phyloP scores from a whole-genome alignment of 1,139 yeast species.

The Saccharomyces pastorianus region DNA sequence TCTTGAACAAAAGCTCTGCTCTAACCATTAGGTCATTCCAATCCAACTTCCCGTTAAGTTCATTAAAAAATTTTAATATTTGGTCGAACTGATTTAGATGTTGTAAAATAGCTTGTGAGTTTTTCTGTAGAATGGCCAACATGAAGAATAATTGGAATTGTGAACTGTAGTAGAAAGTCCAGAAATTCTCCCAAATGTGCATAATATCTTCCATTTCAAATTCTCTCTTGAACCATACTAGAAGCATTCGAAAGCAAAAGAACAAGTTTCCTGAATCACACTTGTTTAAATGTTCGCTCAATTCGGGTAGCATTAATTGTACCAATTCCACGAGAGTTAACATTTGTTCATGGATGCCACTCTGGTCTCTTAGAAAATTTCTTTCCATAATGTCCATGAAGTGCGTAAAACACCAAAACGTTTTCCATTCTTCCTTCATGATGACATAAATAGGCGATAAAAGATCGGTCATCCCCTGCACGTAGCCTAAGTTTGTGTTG shows the following conservation, averaged over 20 bases:
- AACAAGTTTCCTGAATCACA: constrained; percentile 87
- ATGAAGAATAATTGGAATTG: constrained; percentile 87
- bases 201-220: constrained; percentile 73
- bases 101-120: constrained; percentile 68
- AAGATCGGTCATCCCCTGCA: constrained; percentile 96
- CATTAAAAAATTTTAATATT: constrained; percentile 87
- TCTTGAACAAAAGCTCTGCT: constrained; percentile 71
- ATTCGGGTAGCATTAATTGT: constrained; percentile 79
- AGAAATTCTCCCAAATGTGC: constrained; percentile 80
- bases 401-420: constrained; percentile 83
- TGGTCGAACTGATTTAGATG: constrained; percentile 79
- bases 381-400: constrained; percentile 96
- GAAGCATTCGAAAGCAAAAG: constrained; percentile 87
- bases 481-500: constrained; percentile 81
- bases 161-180: constrained; percentile 79
- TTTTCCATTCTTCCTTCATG: constrained; percentile 65
- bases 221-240: constrained; percentile 94
- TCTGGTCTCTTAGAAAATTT: constrained; percentile 81
- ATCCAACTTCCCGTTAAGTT: constrained; percentile 67
- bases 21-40: constrained; percentile 68
- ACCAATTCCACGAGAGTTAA: constrained; percentile 71
- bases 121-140: constrained; percentile 76
- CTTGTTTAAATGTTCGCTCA: constrained; percentile 72
- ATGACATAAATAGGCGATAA: constrained; percentile 78
- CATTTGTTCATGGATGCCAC: constrained; percentile 90